Base-by-base conservation (phyloP, 495 filamentous ascomycete species). In the Oleoguttula mirabilis region DNA sequence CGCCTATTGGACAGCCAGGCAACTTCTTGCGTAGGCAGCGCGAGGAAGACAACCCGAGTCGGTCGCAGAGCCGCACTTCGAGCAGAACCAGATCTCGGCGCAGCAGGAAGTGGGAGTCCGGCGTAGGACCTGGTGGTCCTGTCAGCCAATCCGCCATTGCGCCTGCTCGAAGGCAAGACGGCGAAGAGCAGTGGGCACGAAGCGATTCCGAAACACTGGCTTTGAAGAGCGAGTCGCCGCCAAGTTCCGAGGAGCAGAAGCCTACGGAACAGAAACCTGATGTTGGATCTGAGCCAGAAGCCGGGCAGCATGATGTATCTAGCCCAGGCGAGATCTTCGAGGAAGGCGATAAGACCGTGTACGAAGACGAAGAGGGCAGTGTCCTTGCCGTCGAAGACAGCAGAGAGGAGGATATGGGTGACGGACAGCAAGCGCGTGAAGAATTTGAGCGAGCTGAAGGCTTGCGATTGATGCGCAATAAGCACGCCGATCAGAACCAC, bases 111-210 rank as follows among this genome's bases (percentile, higher is more conserved):
- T 82, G 77, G 71, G 77, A 79, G 43, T 67, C 75, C 38, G 80
- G 77, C 1, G 77, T 73, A 50, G 80, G 83, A 19, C 79, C 82
- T 4, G 90, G 90, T 40, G 90, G 90, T 0, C 90, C 87, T 4
- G 83, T 98, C 45, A 82, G 73, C 43, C 77, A 93, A 59, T 93
- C 88, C 25, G 90, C 90, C 15, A 95, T 98, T 52, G 71, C 71
- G 48, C 90, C 90, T 31, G 69, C 74, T 37, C 69, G 74, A 34
- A 69, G 68, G 66, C 58, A 50, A 55, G 43, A 32, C 43, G 58
- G 3, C 5, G 57, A 53, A 16, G 46, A 51, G 45, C 49, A 8
- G 25, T 23, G 10, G 22, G 55, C 35, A 17, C 31, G 54, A 36
- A 55, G 59, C 24, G 55, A 62, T 41, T 63, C 57, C 16, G 62